Conservation (phyloP, 768 basidiomycete species). For the Stropharia rugosoannulata region DNA sequence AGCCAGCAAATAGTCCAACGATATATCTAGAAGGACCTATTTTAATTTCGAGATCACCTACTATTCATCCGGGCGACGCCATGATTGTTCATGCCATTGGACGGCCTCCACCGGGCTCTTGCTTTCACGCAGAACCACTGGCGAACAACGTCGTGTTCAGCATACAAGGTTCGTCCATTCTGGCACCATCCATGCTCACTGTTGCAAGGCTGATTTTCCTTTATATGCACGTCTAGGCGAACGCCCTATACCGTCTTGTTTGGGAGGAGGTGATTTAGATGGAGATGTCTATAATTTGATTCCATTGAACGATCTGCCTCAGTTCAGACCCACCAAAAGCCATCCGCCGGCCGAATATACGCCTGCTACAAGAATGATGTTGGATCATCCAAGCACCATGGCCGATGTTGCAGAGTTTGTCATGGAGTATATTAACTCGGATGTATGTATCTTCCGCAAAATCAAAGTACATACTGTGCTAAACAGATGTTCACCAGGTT, state of each 20-base stretch:
- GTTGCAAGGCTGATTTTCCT: too few species aligned
- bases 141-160: conserved; percentile 70
- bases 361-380: conserved; percentile 42
- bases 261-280: conserved; percentile 72
- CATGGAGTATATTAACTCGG: conserved; percentile 65
- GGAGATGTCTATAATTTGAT: conserved; percentile 61
- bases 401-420: conserved; percentile 69
- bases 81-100: conserved; percentile 63
- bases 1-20: conserved; percentile 33
- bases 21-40: conserved; percentile 54
- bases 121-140: conserved; percentile 49
- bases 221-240: conserved; percentile 36
- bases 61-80: conserved; percentile 69
- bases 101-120: conserved; percentile 49
- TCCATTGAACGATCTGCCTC: conserved; percentile 37
- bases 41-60: conserved; percentile 63
- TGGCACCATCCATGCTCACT: too few species aligned
- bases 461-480: background rate
- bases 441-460: conserved; percentile 36
- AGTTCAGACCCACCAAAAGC: conserved; percentile 26
- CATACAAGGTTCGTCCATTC: conserved; percentile 39
- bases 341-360: conserved; percentile 46
- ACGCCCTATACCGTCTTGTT: conserved; percentile 61
- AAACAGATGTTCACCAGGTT: conserved; percentile 30
- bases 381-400: conserved; percentile 54